Percentiles rank a stretch among this genome's conserved stretches.
These are phyloP conservation scores for Scheffersomyces stambukii DNA, from an alignment of 1,139 yeast species.

Conservation along the genomic window DNA sequence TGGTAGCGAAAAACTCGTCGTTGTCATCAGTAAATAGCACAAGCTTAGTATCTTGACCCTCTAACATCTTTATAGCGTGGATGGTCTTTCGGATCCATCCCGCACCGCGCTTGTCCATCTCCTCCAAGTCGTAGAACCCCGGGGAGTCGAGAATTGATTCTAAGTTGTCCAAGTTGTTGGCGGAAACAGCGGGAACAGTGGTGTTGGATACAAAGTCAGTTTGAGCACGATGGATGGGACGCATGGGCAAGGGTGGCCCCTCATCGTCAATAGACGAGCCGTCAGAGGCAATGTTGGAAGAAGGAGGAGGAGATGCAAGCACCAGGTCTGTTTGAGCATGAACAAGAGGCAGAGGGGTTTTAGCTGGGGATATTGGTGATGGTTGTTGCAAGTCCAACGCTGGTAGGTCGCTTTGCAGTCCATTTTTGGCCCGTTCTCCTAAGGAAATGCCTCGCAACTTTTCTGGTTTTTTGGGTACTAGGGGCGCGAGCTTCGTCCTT, in stretches of 20 bases:
- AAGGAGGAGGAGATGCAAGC: slow-evolving; percentile 14
- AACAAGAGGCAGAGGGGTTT: too few relatives aligned
- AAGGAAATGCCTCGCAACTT: slow-evolving; percentile 23
- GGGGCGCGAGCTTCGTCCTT: slow-evolving; percentile 27
- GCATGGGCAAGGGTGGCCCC: slow-evolving; percentile 10
- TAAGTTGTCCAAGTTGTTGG: slow-evolving; percentile 9
- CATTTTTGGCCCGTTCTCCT: slow-evolving; percentile 22
- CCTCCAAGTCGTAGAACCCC: slow-evolving; percentile 24
- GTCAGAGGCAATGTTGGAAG: slow-evolving; percentile 14
- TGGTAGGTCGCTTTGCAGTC: slow-evolving; percentile 3
- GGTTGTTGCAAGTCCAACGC: slow-evolving; percentile 4
- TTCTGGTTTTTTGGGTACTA: slow-evolving; percentile 37
- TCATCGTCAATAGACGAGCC: slow-evolving; percentile 10
- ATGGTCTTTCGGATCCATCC: slow-evolving; percentile 45
- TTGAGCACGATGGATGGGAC: too few relatives aligned
- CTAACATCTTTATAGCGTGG: slow-evolving; percentile 32
- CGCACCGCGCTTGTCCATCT: slow-evolving; percentile 44
- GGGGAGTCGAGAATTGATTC: slow-evolving; percentile 11
- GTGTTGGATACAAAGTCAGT: slow-evolving; percentile 2
- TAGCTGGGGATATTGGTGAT: slow-evolving; percentile 1
- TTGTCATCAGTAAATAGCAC: slow-evolving; percentile 37
- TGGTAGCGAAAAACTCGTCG: slow-evolving; percentile 25
- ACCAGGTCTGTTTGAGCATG: too few relatives aligned
- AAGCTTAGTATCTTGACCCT: slow-evolving; percentile 34
- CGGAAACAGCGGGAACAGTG: slow-evolving; percentile 2